Percentiles rank a stretch among this genome's conserved stretches.
These are phyloP conservation scores for Cubamyces lactineus DNA, from an alignment of 768 basidiomycete genomes.

Conservation along the genomic window DNA sequence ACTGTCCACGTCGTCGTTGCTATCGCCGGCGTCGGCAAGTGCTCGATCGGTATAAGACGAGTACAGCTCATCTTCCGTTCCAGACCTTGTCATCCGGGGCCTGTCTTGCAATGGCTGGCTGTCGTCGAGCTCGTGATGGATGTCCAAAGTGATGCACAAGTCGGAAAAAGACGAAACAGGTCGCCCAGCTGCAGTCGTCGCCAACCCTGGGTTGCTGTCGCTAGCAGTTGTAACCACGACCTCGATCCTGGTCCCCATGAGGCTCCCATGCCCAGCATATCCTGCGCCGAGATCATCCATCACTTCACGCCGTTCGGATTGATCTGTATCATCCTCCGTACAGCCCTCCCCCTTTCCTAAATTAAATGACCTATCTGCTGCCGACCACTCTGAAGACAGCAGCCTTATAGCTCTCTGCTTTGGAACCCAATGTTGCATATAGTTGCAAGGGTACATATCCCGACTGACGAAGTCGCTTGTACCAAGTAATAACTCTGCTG, in stretches of 20 bases:
- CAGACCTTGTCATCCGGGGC: conserved; percentile 17
- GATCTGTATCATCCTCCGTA: conserved; percentile 23
- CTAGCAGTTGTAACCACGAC: conserved; percentile 19
- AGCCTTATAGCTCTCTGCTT: background rate
- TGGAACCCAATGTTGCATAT: background rate
- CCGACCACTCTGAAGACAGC: too few relatives aligned
- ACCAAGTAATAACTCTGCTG: background rate
- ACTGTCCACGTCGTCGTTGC: conserved; percentile 22
- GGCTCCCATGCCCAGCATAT: conserved; percentile 20
- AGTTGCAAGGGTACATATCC: too few relatives aligned
- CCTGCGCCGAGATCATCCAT: conserved; percentile 23
- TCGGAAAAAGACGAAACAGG: conserved; percentile 10
- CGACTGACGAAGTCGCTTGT: too few relatives aligned
- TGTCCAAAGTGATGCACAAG: conserved; percentile 16
- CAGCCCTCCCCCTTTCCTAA: conserved; percentile 20
- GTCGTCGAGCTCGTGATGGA: conserved; percentile 8
- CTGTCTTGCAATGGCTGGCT: conserved; percentile 3
- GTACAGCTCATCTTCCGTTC: conserved; percentile 22
- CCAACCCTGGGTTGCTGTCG: conserved; percentile 19
- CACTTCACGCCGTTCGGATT: conserved; percentile 13
- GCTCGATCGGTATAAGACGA: conserved; percentile 16
- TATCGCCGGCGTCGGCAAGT: background rate
- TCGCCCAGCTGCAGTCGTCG: conserved; percentile 5
- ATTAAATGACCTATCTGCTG: background rate
- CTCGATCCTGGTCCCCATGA: conserved; percentile 15